Evolutionary conservation across 2,329 filamentous ascomycete genomes (phyloP), one percentile per base, ranked within the genome.

Genomic region (Aspergillus sp.): DNA sequence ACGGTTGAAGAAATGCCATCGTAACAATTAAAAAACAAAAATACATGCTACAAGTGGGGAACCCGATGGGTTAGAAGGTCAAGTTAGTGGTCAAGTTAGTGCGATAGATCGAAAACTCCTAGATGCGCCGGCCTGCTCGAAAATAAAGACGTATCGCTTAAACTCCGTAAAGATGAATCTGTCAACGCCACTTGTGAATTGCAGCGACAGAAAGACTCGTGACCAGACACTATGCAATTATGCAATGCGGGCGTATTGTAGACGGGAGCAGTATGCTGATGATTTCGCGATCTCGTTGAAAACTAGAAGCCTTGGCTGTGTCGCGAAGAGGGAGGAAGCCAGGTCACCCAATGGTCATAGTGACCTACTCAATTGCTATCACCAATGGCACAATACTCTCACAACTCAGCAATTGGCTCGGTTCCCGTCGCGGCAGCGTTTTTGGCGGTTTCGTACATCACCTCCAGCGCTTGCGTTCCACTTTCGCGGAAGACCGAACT

Each of bases 391-490:
- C 12, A 7, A 46, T 9, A 20, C 4, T 29, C 31, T 74, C 64
- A 75, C 61, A 77, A 54, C 57, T 76, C 75, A 12, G 61, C 69
- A 9, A 76, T 63, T n/a, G 66, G 64, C 24, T 68, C 65, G 36
- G 71, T 70, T 16, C 71, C 69, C 20, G 75, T 73, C 46, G 73
- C 75, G 46, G 77, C 73, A 12, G 77, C 77, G 36, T 76, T 77
- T 69, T 80, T 79, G 22, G 77, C 80, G 39, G 78, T 78, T 60
- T 80, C 77, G 60, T 78, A 80, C 49, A 82, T 77, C 59, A 83
- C 80, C 60, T 82, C 83, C 2, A 76, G 56, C 7, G 62, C 66
- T 49, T 68, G 66, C 1, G 71, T 75, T 29, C 67, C 67, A 24
- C 59, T 67, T 39, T 72, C 71, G 1, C 69, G 67, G 32, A 75